These are phyloP conservation scores for Bruguiera parviflora DNA, from an alignment of 345 rosid genomes.

Conservation along the genomic window DNA sequence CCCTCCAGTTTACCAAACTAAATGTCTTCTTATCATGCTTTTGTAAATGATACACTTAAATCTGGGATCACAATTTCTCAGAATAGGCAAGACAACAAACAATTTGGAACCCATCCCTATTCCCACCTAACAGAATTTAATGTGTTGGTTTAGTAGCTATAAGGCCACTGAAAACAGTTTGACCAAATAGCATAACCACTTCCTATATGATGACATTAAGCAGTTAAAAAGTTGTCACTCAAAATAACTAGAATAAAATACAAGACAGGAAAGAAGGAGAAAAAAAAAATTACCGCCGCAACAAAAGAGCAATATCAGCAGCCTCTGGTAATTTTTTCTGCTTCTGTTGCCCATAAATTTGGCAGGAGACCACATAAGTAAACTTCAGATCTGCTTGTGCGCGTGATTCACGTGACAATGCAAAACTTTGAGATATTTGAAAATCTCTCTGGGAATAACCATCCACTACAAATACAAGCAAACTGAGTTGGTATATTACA, in stretches of 20 bases:
- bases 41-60: background rate
- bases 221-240: background rate
- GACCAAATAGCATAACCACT: too few relatives aligned
- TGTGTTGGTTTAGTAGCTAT: too few relatives aligned
- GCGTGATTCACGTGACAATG: conserved; percentile 69
- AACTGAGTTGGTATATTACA: conserved; percentile 20
- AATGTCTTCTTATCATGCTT: too few relatives aligned
- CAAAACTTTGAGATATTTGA: conserved; percentile 64
- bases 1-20: background rate
- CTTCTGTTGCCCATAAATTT: conserved; percentile 97
- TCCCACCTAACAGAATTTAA: background rate
- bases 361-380: conserved; percentile 96
- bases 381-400: conserved; percentile 96
- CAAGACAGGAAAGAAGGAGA: background rate
- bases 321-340: conserved; percentile 85
- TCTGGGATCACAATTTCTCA: background rate
- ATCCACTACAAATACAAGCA: conserved; percentile 44
- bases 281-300: conserved; percentile 56
- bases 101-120: background rate
- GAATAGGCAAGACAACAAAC: background rate
- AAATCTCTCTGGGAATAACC: conserved; percentile 44
- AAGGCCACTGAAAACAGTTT: too few relatives aligned
- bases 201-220: too few relatives aligned
- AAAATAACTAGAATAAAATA: background rate
- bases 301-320: conserved; percentile 82